phyloP scores from a whole-genome alignment of 352 stramenopile species.

The Globisporangium carolinianum region DNA sequence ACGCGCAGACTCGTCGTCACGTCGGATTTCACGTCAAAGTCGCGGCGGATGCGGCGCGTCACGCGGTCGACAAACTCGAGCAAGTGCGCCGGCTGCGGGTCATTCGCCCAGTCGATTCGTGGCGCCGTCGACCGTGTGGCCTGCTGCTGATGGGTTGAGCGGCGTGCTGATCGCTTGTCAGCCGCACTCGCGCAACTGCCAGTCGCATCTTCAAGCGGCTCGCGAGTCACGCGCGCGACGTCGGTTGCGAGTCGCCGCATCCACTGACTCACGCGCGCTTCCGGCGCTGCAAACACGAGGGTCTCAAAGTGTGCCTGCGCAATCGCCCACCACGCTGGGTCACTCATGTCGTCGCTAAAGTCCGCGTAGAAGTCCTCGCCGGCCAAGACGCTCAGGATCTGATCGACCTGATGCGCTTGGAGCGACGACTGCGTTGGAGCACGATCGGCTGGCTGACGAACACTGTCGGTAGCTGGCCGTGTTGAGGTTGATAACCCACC shows the following conservation, averaged over 20 bases:
- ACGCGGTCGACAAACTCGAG: constrained; percentile 69
- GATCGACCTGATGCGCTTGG: constrained; percentile 64
- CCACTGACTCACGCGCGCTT: constrained; percentile 67
- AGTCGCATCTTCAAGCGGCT: constrained; percentile 29
- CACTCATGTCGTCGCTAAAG: constrained; percentile 75
- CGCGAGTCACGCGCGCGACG: constrained; percentile 43
- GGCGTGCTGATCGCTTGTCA: background rate
- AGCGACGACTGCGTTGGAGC: constrained; percentile 13
- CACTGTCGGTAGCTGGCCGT: background rate
- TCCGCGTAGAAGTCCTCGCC: constrained; percentile 82
- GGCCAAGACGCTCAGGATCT: constrained; percentile 65
- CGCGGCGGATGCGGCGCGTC: constrained; percentile 56
- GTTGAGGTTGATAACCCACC: constrained; percentile 1
- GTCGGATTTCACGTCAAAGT: constrained; percentile 64
- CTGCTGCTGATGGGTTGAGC: too few species aligned
- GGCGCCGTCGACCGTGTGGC: background rate
- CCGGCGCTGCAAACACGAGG: constrained; percentile 60
- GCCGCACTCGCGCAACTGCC: background rate
- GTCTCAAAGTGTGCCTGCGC: constrained; percentile 85
- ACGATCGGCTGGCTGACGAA: background rate
- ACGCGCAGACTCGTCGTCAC: constrained; percentile 74
- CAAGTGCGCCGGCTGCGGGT: constrained; percentile 67
- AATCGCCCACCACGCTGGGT: constrained; percentile 75
- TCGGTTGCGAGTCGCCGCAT: constrained; percentile 61
- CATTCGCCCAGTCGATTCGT: constrained; percentile 30